Evolutionary conservation across 306 rosid genomes (phyloP), one percentile per base, ranked within the genome.

Genomic region (Pachyrhizus erosus): DNA sequence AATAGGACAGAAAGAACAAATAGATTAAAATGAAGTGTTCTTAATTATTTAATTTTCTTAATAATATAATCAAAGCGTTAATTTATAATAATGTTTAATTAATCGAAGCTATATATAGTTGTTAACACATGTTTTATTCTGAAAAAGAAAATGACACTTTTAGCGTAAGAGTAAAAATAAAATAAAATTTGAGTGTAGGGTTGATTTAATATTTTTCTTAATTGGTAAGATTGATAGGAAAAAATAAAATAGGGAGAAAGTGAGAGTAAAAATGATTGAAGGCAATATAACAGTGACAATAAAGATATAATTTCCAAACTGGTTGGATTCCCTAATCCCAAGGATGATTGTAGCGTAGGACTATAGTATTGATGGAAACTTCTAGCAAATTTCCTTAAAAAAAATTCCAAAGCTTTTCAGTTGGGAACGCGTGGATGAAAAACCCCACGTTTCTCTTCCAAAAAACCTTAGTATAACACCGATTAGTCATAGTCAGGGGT

Each of bases 401-500:
- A 29, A 1, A 64, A 64, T 45, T 45, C 5, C 23, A 70, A 24
- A 24, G 34, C 26, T 45, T 49, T 23, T 6, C 12, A 13, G 15
- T 9, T 70, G 2, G 20, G 20, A 45, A 15, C 76, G 76, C 58
- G 76, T 70, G 0, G 3, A 70, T 0, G 3, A 26, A 9, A 42
- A 73, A 21, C 0, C 20, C 57, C 84, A 72, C 84, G 73, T 65
- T 64, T 45, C 12, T 2, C 17, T 31, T 60, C 0, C 2, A 7
- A 0, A 12, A 27, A 61, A 4, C 42, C 8, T 2, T 37, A 5
- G 9, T 37, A 27, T 27, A 37, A 1, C 0, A 37, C 9, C 1
- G 1, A 9, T 42, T 14, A 71, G 84, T 80, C 54, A 73, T 20
- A 55, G 77, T 80, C 73, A 21, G 17, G 17, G 39, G 80, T 82